These are phyloP conservation scores for Lachnellula hyalina DNA, from an alignment of 2,329 filamentous ascomycete genomes.

Conservation along the genomic window DNA sequence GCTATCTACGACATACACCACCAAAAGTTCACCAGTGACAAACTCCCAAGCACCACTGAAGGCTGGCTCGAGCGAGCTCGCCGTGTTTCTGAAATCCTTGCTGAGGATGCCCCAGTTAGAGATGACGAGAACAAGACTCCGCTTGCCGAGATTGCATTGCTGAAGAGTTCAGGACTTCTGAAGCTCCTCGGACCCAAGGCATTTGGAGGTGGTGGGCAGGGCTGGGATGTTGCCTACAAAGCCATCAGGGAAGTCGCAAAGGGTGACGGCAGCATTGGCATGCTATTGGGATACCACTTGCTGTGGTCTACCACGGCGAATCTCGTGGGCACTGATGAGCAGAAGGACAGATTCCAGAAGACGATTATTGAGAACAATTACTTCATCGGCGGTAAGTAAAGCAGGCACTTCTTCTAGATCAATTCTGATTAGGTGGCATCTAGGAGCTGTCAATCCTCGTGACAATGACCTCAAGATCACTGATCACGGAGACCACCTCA, in stretches of 20 bases:
- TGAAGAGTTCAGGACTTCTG: slow-evolving; percentile 46
- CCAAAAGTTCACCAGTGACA: slow-evolving; percentile 31
- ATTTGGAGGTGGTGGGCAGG: slow-evolving; percentile 48
- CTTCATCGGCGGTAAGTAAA: slow-evolving; percentile 51
- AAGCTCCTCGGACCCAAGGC: slow-evolving; percentile 45
- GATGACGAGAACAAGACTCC: slow-evolving; percentile 49
- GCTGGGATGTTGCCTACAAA: slow-evolving; percentile 52
- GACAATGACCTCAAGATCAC: slow-evolving; percentile 56
- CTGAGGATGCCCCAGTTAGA: slow-evolving; percentile 41
- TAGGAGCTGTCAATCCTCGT: slow-evolving; percentile 57
- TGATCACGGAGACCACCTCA: slow-evolving; percentile 46
- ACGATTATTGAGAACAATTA: slow-evolving; percentile 59
- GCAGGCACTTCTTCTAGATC: background rate
- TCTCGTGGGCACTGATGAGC: slow-evolving; percentile 54
- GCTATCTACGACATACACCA: slow-evolving; percentile 37
- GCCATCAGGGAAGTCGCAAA: slow-evolving; percentile 58
- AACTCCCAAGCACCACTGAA: slow-evolving; percentile 35
- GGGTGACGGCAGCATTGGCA: slow-evolving; percentile 59
- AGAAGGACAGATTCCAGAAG: slow-evolving; percentile 51
- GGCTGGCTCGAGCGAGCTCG: slow-evolving; percentile 44
- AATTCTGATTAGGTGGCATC: background rate
- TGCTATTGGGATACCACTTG: slow-evolving; percentile 61
- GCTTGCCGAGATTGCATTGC: slow-evolving; percentile 43
- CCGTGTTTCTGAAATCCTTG: slow-evolving; percentile 45
- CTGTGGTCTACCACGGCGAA: slow-evolving; percentile 58